These are phyloP conservation scores for Tympanopsis confertula DNA, from an alignment of 2,329 filamentous ascomycete species.

Conservation along the genomic window DNA sequence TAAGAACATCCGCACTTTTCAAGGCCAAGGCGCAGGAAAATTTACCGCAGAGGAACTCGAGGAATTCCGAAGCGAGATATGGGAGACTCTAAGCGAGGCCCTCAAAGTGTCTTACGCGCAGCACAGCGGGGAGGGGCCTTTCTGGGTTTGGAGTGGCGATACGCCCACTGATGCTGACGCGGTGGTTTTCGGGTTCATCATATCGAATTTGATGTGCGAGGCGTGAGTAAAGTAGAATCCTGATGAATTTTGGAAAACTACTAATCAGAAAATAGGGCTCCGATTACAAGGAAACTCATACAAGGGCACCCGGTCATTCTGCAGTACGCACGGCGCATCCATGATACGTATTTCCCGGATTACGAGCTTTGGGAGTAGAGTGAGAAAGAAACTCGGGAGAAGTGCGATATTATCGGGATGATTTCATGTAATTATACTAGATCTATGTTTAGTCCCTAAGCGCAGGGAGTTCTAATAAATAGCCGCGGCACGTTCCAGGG, in stretches of 20 bases:
- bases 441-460: too few relatives aligned
- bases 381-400: too few relatives aligned
- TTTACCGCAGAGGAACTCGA: constrained; percentile 36
- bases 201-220: constrained; percentile 34
- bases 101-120: constrained; percentile 22
- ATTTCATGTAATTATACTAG: too few relatives aligned
- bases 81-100: constrained; percentile 35
- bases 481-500: too few relatives aligned
- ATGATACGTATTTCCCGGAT: constrained; percentile 43
- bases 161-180: constrained; percentile 45
- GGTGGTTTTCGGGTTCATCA: constrained; percentile 43
- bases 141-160: constrained; percentile 43
- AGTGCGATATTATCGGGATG: too few relatives aligned
- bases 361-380: constrained; percentile 27
- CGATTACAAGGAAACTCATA: constrained; percentile 30
- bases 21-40: constrained; percentile 43
- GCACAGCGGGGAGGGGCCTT: constrained; percentile 20
- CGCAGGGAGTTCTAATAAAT: too few relatives aligned
- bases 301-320: constrained; percentile 32
- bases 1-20: constrained; percentile 25
- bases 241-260: constrained; percentile 5
- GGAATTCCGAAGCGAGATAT: constrained; percentile 33
- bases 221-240: constrained; percentile 29
- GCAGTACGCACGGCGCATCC: constrained; percentile 45
- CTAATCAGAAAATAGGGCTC: constrained; percentile 22